phyloP scores from a whole-genome alignment of 345 rosid species.

The Turnera subulata region DNA sequence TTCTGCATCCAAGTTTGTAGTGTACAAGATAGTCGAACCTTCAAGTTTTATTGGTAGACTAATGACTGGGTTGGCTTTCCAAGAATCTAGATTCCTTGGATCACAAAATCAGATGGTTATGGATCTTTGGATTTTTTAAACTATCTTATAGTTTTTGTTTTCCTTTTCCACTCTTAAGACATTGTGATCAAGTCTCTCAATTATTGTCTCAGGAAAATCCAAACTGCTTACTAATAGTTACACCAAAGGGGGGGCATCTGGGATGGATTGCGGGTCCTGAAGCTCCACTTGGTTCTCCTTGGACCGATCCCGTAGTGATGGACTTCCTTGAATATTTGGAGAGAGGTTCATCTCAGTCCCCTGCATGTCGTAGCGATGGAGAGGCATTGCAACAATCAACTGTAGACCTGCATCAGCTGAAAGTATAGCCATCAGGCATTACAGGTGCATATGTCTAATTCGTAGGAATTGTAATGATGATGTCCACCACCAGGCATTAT shows the following conservation, averaged over 20 bases:
- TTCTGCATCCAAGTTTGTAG: too few relatives aligned
- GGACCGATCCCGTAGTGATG: slow-evolving; percentile 79
- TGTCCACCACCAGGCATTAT: background rate
- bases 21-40: too few relatives aligned
- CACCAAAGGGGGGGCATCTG: slow-evolving; percentile 87
- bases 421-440: slow-evolving; percentile 21
- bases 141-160: too few relatives aligned
- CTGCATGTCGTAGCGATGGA: slow-evolving; percentile 3
- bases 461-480: background rate
- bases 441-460: background rate
- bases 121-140: too few relatives aligned
- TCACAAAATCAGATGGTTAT: too few relatives aligned
- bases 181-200: too few relatives aligned
- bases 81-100: too few relatives aligned
- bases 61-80: too few relatives aligned
- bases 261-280: slow-evolving; percentile 87
- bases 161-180: too few relatives aligned
- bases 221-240: slow-evolving; percentile 75
- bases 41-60: too few relatives aligned
- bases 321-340: slow-evolving; percentile 76
- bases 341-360: slow-evolving; percentile 17
- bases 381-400: slow-evolving; percentile 12
- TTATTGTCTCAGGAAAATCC: slow-evolving; percentile 51
- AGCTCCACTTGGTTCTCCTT: slow-evolving; percentile 77
- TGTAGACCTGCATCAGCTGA: slow-evolving; percentile 24